phyloP scores from a whole-genome alignment of 2,329 filamentous ascomycete species.

The Alternaria gansuensis region DNA sequence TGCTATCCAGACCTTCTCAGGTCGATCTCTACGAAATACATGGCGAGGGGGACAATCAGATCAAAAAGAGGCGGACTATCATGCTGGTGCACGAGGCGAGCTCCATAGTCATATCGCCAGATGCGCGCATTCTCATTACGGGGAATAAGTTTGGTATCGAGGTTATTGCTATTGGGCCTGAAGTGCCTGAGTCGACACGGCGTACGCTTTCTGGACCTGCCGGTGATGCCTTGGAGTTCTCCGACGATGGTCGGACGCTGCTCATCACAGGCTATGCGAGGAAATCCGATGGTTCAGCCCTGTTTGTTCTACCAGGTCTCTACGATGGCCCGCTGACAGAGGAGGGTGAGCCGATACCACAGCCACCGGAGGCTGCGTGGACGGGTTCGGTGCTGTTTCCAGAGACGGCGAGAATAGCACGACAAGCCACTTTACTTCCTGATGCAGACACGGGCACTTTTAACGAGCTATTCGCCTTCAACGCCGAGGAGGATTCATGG shows the following conservation, averaged over 20 bases:
- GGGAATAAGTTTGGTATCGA: conserved; percentile 91
- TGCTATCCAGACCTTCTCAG: conserved; percentile 82
- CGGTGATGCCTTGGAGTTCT: conserved; percentile 52
- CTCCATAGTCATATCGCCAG: conserved; percentile 81
- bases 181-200: conserved; percentile 55
- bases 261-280: conserved; percentile 52
- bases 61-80: conserved; percentile 76
- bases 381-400: conserved; percentile 55
- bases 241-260: conserved; percentile 52
- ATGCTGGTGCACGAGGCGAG: conserved; percentile 80
- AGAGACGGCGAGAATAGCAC: conserved; percentile 50
- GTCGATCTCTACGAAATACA: conserved; percentile 83
- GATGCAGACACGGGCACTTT: conserved; percentile 51
- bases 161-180: conserved; percentile 76
- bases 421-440: conserved; percentile 52
- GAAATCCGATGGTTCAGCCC: conserved; percentile 47
- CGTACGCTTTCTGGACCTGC: conserved; percentile 50
- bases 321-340: conserved; percentile 54
- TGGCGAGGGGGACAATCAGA: conserved; percentile 55
- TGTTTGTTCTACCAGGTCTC: conserved; percentile 52
- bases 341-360: conserved; percentile 51
- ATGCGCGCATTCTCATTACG: conserved; percentile 81
- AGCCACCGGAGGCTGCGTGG: conserved; percentile 50
- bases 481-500: conserved; percentile 53
- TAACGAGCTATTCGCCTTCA: conserved; percentile 55